Conservation (phyloP, 805 yeast species). For the Ogataea henricii region DNA sequence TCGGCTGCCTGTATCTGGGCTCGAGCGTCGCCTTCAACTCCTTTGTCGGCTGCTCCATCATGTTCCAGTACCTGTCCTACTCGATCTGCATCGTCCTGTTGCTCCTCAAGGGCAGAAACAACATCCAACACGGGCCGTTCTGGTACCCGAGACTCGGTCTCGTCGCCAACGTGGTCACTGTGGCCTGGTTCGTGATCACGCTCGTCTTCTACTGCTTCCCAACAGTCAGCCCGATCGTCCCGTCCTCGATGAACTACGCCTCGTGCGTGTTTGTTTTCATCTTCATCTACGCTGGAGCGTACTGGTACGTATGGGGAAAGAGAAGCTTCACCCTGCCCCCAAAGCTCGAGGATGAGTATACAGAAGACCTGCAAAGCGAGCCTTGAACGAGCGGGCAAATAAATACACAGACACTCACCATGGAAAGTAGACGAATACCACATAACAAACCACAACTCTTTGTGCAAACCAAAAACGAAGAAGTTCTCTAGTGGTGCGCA, state of each 20-base stretch:
- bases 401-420: too few relatives aligned
- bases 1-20: neutral
- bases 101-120: neutral
- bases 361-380: conserved; percentile 13
- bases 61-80: neutral
- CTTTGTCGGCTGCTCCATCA: neutral
- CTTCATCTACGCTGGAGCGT: neutral
- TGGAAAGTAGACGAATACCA: too few relatives aligned
- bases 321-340: neutral
- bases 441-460: too few relatives aligned
- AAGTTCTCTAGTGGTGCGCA: too few relatives aligned
- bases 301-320: neutral
- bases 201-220: neutral
- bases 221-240: neutral
- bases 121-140: neutral
- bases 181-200: neutral
- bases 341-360: conserved; percentile 7
- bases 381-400: too few relatives aligned
- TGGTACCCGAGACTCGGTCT: neutral
- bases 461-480: too few relatives aligned
- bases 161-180: neutral
- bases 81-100: neutral
- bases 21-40: neutral
- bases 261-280: neutral
- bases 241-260: neutral